Conservation (phyloP, 129 eudicot species). For the Ambrosia artemisiifolia region DNA sequence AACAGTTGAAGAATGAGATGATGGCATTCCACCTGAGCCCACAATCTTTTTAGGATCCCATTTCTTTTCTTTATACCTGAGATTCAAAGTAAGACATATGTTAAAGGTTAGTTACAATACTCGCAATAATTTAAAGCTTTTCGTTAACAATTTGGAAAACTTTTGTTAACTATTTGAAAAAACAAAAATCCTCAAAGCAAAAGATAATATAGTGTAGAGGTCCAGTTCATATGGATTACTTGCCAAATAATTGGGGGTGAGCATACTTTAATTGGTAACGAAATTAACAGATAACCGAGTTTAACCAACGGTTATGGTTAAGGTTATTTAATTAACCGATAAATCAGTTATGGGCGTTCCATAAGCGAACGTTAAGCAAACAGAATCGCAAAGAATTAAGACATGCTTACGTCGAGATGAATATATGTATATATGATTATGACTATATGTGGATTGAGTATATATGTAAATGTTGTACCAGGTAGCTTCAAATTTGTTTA, state of each 20-base stretch:
- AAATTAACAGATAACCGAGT: too few relatives aligned
- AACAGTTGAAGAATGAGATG: conserved; percentile 66
- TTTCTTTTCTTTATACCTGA: conserved; percentile 64
- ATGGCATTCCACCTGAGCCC: conserved; percentile 71
- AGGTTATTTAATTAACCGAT: too few relatives aligned
- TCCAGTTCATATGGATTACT: background rate
- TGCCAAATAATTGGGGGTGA: background rate
- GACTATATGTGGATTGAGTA: too few relatives aligned
- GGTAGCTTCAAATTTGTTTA: too few relatives aligned
- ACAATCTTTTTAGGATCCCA: conserved; percentile 65
- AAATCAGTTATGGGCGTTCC: too few relatives aligned
- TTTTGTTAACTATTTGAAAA: background rate
- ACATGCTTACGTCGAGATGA: too few relatives aligned
- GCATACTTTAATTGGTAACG: background rate
- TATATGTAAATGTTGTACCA: too few relatives aligned
- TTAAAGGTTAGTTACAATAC: conserved; percentile 23
- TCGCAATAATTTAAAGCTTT: background rate
- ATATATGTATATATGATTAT: too few relatives aligned
- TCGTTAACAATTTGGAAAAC: background rate
- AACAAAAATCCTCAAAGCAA: conserved; percentile 1
- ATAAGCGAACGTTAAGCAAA: too few relatives aligned
- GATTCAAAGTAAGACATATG: conserved; percentile 29
- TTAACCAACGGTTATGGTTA: too few relatives aligned
- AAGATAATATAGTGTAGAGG: too few relatives aligned
- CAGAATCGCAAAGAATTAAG: too few relatives aligned